Evolutionary conservation across 2,329 filamentous ascomycete species (phyloP), one percentile per base, ranked within the genome.

Genomic region (Metarhizium guizhouense): DNA sequence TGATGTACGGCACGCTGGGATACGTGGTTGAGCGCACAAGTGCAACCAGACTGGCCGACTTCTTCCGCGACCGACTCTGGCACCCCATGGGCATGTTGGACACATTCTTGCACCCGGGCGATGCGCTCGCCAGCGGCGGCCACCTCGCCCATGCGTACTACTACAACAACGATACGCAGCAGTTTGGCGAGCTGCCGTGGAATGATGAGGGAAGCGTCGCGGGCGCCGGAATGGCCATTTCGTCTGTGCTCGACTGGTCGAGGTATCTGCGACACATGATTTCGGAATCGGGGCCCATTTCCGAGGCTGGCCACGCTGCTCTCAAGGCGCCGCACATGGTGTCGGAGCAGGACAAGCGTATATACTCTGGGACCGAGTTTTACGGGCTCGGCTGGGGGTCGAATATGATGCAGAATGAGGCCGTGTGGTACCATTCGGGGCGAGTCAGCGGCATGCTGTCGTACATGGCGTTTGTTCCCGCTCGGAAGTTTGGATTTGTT

Each of bases 1-100:
- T 75, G 57, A 78, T 80, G 74, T 80, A 69, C 61, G 70, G 68
- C 2, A 68, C 68, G 4, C 68, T 70, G 6, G 71, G 70, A 4
- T 65, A 76, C 58, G 63, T 78, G 0, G 58, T 79, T 13, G 72
- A 77, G 56, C 66, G 59, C 0, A 56, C 74, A 4, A 69, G 65
- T 0, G 67, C 67, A 1, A 47, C 51, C 4, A 60, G 61, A n/a
- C 66, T 79, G 30, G 68, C 67, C 0, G 60, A 67, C 7, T 74
- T 75, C 55, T 65, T 79, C 6, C 65, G 65, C 4, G 59, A 68
- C 18, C 60, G 64, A 36, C 63, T 79, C 29, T 77, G 75, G 69
- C 54, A 57, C 6, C 74, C 74, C 0, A 66, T 79, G 56, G 68
- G 65, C 7, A 78, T 79, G 76, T 58, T 62, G 16, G 66, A 71